These are phyloP conservation scores for Vigna mungo DNA, from an alignment of 306 rosid species.

Conservation along the genomic window DNA sequence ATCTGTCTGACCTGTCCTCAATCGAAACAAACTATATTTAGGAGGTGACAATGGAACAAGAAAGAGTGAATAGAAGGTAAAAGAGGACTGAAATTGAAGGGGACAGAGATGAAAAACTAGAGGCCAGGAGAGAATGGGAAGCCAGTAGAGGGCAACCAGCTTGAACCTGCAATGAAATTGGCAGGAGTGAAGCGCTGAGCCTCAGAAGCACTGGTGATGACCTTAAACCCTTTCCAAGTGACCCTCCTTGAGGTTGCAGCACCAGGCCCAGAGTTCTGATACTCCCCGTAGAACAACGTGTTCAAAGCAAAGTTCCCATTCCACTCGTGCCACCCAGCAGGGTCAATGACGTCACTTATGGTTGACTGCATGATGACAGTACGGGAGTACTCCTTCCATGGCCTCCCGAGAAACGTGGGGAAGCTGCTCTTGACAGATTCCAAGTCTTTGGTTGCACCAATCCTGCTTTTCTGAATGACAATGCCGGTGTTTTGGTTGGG, in stretches of 20 bases:
- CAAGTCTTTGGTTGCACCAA: slow-evolving; percentile 69
- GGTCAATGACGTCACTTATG: slow-evolving; percentile 61
- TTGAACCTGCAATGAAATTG: slow-evolving; percentile 58
- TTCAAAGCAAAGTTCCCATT: slow-evolving; percentile 59
- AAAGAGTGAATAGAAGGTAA: too few relatives aligned
- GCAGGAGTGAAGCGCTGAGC: slow-evolving; percentile 59
- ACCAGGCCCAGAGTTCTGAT: slow-evolving; percentile 65
- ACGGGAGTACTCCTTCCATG: slow-evolving; percentile 78
- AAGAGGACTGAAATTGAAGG: too few relatives aligned
- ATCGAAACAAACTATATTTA: too few relatives aligned
- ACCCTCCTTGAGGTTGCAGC: slow-evolving; percentile 65
- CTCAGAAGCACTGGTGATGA: slow-evolving; percentile 59
- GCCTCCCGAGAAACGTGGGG: slow-evolving; percentile 72
- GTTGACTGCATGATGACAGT: slow-evolving; percentile 69
- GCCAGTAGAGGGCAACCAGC: slow-evolving; percentile 65
- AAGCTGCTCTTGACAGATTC: slow-evolving; percentile 41
- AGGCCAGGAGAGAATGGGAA: slow-evolving; percentile 69
- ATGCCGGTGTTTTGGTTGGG: slow-evolving; percentile 85
- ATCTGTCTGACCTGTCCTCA: too few relatives aligned
- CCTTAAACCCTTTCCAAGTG: slow-evolving; percentile 69
- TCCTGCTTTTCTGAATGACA: slow-evolving; percentile 70
- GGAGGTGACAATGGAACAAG: background rate
- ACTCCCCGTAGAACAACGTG: slow-evolving; percentile 66
- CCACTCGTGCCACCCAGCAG: slow-evolving; percentile 77
- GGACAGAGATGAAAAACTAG: background rate